A percentile compares a stretch with the other conserved stretches of the same genome.
Conservation (phyloP, 768 basidiomycete genomes). For the Termitomyces sp. region DNA sequence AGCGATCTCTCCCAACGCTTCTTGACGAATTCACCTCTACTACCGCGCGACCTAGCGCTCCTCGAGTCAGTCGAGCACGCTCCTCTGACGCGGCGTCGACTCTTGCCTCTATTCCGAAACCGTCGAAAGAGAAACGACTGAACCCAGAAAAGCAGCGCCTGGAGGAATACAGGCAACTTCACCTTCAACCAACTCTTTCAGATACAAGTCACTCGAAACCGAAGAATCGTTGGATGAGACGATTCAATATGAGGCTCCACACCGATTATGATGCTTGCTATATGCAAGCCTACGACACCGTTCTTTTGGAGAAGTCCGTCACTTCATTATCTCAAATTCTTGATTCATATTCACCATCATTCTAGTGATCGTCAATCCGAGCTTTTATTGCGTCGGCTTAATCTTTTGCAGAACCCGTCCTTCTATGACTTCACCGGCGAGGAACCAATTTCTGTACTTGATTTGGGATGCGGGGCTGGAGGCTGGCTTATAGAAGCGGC, state of each 20-base stretch:
- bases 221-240: slow-evolving; percentile 34
- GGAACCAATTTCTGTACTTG: slow-evolving; percentile 54
- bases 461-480: slow-evolving; percentile 73
- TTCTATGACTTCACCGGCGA: slow-evolving; percentile 48
- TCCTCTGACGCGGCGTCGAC: slow-evolving; percentile 10
- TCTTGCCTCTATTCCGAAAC: background rate
- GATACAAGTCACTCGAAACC: slow-evolving; percentile 1
- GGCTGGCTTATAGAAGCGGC: slow-evolving; percentile 64
- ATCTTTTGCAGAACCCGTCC: slow-evolving; percentile 46
- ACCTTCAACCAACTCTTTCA: background rate
- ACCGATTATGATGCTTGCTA: slow-evolving; percentile 51
- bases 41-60: slow-evolving; percentile 1
- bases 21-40: slow-evolving; percentile 14
- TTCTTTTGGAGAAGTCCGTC: slow-evolving; percentile 53
- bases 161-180: slow-evolving; percentile 18
- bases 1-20: slow-evolving; percentile 32
- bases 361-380: slow-evolving; percentile 58
- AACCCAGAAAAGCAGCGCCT: slow-evolving; percentile 4
- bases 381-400: slow-evolving; percentile 50
- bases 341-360: background rate
- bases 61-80: slow-evolving; percentile 5
- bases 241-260: slow-evolving; percentile 46
- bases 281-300: slow-evolving; percentile 61
- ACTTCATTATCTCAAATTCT: slow-evolving; percentile 1
- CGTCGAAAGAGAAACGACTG: slow-evolving; percentile 2